Percentiles rank a stretch among this genome's conserved stretches.
Conservation (phyloP, 257 asterid species). For the Echium plantagineum region DNA sequence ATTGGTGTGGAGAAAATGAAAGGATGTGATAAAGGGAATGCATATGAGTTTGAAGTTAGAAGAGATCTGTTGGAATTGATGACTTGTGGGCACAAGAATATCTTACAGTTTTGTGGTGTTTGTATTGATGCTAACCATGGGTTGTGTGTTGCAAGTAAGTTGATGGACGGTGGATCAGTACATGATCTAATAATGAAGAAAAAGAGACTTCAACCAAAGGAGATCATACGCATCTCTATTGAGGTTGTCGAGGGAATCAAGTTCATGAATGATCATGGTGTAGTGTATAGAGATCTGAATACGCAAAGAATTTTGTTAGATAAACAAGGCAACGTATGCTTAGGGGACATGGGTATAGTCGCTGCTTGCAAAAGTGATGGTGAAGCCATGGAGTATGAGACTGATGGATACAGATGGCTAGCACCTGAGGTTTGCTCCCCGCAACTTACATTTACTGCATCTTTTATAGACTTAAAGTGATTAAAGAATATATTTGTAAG, state of each 20-base stretch:
- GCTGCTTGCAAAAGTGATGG: constrained; percentile 74
- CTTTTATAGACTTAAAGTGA: too few relatives aligned
- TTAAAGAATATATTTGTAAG: neutral
- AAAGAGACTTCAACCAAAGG: constrained; percentile 67
- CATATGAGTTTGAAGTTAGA: constrained; percentile 74
- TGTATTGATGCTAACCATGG: constrained; percentile 78
- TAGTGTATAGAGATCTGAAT: constrained; percentile 77
- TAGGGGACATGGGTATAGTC: constrained; percentile 93
- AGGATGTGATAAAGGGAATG: constrained; percentile 92
- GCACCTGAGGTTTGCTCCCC: constrained; percentile 87
- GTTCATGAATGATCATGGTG: constrained; percentile 91
- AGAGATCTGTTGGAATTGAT: constrained; percentile 73
- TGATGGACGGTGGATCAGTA: constrained; percentile 87
- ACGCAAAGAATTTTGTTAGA: constrained; percentile 75
- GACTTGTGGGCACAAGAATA: constrained; percentile 85
- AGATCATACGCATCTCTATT: constrained; percentile 49
- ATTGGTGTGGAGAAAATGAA: constrained; percentile 80
- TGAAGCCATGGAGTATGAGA: constrained; percentile 95
- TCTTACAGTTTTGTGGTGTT: constrained; percentile 69
- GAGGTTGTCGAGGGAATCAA: constrained; percentile 84
- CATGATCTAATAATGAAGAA: constrained; percentile 63
- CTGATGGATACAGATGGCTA: constrained; percentile 97
- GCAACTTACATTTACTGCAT: neutral
- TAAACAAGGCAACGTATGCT: constrained; percentile 78
- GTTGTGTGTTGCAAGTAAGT: constrained; percentile 72